These are phyloP conservation scores for Macrolepiota fuliginosa DNA, from an alignment of 768 basidiomycete genomes.

Conservation along the genomic window DNA sequence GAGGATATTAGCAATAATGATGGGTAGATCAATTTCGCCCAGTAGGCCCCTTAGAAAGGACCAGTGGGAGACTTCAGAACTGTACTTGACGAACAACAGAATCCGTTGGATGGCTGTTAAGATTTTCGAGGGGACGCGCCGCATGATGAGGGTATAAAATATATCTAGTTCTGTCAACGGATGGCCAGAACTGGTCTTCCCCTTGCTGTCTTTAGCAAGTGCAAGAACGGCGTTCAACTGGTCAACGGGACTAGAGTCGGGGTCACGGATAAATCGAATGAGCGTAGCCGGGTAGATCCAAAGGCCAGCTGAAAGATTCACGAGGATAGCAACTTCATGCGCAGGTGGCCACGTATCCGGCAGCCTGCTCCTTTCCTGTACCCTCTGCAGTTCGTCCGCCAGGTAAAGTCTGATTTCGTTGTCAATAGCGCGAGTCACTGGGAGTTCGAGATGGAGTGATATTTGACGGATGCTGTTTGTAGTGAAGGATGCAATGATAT, in stretches of 20 bases:
- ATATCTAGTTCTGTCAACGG: not conserved
- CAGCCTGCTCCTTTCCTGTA: not conserved
- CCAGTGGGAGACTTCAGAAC: not conserved
- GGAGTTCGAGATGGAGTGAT: not conserved
- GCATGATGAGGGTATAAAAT: constrained; percentile 1
- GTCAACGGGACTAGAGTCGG: no score
- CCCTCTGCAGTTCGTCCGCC: constrained; percentile 1
- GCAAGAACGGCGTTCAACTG: not conserved
- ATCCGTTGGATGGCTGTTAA: not conserved
- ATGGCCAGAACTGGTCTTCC: not conserved
- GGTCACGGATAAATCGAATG: not conserved
- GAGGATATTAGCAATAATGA: not conserved
- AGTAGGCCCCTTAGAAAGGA: no score
- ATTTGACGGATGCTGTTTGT: not conserved
- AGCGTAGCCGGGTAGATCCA: not conserved
- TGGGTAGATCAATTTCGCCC: no score
- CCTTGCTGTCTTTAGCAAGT: not conserved
- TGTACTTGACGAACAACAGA: no score
- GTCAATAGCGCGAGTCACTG: not conserved
- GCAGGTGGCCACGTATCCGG: constrained; percentile 11
- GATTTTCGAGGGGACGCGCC: not conserved
- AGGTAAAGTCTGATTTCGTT: constrained; percentile 9
- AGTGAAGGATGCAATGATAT: constrained; percentile 8
- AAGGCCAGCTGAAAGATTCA: no score
- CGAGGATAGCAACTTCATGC: not conserved